Base-by-base conservation (phyloP, 2,329 filamentous ascomycete species). In the Ceratocystis eucalypticola region DNA sequence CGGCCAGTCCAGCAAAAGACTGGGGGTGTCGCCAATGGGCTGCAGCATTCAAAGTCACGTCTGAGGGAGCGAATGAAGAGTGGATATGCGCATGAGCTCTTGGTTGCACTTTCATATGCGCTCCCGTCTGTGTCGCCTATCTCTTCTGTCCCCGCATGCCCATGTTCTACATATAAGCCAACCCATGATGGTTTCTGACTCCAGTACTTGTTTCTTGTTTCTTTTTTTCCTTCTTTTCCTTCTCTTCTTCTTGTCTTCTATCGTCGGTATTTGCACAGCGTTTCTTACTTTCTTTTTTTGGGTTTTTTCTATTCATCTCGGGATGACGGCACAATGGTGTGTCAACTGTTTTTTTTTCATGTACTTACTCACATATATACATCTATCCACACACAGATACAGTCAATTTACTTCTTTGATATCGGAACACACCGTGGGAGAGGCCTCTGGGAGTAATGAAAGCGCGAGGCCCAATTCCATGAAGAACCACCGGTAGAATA, bases 11-110 rank as follows among this genome's bases (percentile, higher is more conserved):
- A 67, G 68, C 25, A 67, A 69, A 45, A 63, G 68, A 28, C 46
- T 69, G 22, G 69, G 68, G 6, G 64, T 70, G 7, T 67, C 66
- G 10, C 61, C 68, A 46, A 61, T 70, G 66, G 63, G 66, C 45
- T 65, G 65, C 50, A 37, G 53, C 5, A 61, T 66, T 8, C 62
- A 67, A 17, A 62, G 66, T 61, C 68, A 68, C 63, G 68, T 66
- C 12, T 70, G 46, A 67, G 28, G 22, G 15, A 20, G 8, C 20
- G 22, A 53, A 41, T 37, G 17, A 2, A 30, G 41, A 20, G 33
- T 8, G 50, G 63, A 41, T 17, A 4, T 30, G n/a, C 48, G 30
- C 30, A 33, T 33, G 30, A 7, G 30, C 30, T 33, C 30, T 33
- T 33, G 30, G 30, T 33, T 33, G 30, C 6, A 7, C 30, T 33